Conservation (phyloP, 352 stramenopile species). For the Phytophthora ohioensis region DNA sequence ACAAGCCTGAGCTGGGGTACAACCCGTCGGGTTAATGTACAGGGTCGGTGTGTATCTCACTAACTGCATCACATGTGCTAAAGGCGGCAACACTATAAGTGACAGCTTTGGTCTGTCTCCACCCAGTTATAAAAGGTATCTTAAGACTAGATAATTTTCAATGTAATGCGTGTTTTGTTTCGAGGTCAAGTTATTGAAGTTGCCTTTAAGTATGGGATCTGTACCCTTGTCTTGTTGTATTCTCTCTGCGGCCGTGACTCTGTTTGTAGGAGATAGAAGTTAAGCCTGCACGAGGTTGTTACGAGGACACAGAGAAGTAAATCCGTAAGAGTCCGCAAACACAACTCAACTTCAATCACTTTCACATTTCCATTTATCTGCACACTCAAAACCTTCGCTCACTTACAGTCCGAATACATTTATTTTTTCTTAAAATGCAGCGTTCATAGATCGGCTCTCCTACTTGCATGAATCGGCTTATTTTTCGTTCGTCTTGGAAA, state of each 20-base stretch:
- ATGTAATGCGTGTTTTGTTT: neutral
- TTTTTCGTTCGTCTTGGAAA: neutral
- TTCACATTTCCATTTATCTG: no score
- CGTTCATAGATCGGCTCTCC: neutral
- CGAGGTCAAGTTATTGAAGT: neutral
- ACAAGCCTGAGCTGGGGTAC: no score
- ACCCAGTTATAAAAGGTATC: neutral
- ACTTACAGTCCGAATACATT: no score
- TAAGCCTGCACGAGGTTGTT: no score
- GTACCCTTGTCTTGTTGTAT: no score
- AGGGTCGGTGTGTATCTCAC: neutral
- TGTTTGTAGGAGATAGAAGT: no score
- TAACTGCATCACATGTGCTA: neutral
- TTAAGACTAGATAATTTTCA: neutral
- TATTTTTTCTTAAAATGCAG: neutral
- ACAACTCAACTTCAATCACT: no score
- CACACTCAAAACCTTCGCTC: no score
- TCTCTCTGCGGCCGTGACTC: no score
- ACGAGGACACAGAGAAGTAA: no score
- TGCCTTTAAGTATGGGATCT: neutral
- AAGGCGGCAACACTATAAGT: slow-evolving; percentile 13
- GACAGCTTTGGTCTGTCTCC: slow-evolving; percentile 5
- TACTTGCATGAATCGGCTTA: neutral
- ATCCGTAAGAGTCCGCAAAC: no score
- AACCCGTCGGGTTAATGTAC: slow-evolving; percentile 3